Conservation (phyloP, 495 filamentous ascomycete genomes). For the Xylaria intraflava region DNA sequence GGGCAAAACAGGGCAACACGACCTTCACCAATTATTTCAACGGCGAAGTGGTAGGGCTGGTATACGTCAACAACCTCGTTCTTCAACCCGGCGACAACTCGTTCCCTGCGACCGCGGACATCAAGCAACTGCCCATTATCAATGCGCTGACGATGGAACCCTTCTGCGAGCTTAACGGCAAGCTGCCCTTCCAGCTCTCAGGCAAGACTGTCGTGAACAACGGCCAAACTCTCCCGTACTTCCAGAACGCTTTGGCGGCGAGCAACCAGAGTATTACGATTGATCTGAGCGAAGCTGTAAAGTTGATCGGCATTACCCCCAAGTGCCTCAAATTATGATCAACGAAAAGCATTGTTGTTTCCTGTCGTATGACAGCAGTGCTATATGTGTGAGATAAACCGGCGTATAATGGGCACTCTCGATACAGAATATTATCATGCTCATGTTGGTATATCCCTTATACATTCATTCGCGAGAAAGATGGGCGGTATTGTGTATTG, state of each 20-base stretch:
- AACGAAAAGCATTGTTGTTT: no score
- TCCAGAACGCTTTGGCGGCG: slow-evolving; percentile 38
- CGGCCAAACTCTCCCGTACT: slow-evolving; percentile 57
- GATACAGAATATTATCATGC: no score
- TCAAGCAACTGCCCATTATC: slow-evolving; percentile 47
- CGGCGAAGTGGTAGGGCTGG: slow-evolving; percentile 46
- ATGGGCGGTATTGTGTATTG: no score
- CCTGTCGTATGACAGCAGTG: no score
- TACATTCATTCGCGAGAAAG: no score
- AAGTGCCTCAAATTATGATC: background rate
- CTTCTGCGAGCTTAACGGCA: slow-evolving; percentile 43
- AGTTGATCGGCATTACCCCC: background rate
- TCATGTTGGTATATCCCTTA: no score
- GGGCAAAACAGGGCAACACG: slow-evolving; percentile 50
- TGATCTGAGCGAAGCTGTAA: slow-evolving; percentile 25
- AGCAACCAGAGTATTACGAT: slow-evolving; percentile 32
- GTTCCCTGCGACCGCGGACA: slow-evolving; percentile 47
- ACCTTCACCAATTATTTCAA: slow-evolving; percentile 53
- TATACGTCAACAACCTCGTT: slow-evolving; percentile 50
- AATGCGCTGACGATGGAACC: slow-evolving; percentile 29
- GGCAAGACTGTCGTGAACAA: slow-evolving; percentile 53
- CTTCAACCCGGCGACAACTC: slow-evolving; percentile 55
- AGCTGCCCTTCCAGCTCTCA: slow-evolving; percentile 53
- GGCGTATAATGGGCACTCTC: no score
- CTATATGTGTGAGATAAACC: no score